Evolutionary conservation across 2,329 filamentous ascomycete species (phyloP).

Genomic region (Orbilia quercus): DNA sequence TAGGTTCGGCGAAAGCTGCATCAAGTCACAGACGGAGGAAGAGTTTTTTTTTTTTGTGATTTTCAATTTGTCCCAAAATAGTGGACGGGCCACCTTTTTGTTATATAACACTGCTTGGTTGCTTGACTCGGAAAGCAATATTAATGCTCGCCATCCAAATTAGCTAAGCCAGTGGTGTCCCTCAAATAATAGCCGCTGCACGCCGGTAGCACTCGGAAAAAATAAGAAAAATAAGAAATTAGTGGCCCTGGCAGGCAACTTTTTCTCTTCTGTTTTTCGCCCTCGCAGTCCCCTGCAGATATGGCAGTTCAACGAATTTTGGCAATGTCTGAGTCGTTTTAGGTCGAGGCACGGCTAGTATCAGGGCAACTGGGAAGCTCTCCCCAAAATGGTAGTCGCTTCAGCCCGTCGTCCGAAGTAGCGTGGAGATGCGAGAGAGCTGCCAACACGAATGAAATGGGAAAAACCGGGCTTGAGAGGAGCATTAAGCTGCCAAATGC

Average conservation of each 20-base stretch:
- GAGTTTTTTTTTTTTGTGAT: too few relatives aligned
- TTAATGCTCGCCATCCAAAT: conserved; percentile 20
- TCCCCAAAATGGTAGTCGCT: conserved; percentile 39
- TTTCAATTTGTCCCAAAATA: conserved; percentile 20
- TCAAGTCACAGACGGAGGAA: not conserved
- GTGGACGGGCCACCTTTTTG: conserved; percentile 34
- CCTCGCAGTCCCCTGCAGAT: conserved; percentile 34
- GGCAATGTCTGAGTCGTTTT: conserved; percentile 30
- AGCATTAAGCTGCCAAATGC: conserved; percentile 17
- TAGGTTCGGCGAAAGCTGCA: not conserved
- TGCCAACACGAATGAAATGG: conserved; percentile 9
- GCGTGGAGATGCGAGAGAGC: conserved; percentile 22
- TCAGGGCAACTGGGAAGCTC: conserved; percentile 43
- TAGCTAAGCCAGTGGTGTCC: conserved; percentile 43
- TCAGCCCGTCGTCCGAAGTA: conserved; percentile 49
- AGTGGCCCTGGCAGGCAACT: not conserved
- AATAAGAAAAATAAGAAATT: too few relatives aligned
- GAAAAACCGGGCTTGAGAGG: conserved; percentile 1
- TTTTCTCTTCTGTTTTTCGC: conserved; percentile 4
- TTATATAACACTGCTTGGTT: conserved; percentile 36
- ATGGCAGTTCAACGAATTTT: conserved; percentile 22
- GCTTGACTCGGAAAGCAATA: conserved; percentile 15
- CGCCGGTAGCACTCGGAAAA: conserved; percentile 46
- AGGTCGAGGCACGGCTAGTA: conserved; percentile 40
- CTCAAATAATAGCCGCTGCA: conserved; percentile 43